Conservation (phyloP, 1,284 basidiomycete genomes). For the Trametes hirsuta region DNA sequence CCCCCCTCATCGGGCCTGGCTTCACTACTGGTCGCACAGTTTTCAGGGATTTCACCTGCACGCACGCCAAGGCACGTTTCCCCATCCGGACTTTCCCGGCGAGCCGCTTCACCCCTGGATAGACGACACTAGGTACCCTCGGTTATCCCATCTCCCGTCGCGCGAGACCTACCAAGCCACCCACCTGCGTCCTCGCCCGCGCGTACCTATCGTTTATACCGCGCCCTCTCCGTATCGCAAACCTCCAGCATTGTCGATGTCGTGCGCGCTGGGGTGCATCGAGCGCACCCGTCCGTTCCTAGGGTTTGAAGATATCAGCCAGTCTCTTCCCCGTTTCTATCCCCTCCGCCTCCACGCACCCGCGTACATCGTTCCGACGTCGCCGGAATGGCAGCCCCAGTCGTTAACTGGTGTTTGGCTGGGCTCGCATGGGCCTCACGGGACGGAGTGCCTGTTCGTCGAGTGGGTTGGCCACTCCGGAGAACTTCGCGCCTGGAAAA, state of each 20-base stretch:
- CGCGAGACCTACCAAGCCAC: conserved; percentile 7
- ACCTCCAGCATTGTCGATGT: conserved; percentile 19
- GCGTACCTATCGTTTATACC: conserved; percentile 19
- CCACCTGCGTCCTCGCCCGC: not conserved
- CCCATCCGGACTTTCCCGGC: conserved; percentile 23
- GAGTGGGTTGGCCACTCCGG: conserved; percentile 11
- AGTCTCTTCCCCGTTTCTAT: conserved; percentile 28
- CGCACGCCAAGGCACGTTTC: conserved; percentile 19
- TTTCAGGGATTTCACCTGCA: conserved; percentile 18
- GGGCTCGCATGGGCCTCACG: conserved; percentile 31
- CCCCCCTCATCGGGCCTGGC: conserved; percentile 5
- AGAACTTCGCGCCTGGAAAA: conserved; percentile 29
- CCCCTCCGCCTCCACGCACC: conserved; percentile 23
- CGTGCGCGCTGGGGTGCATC: conserved; percentile 19
- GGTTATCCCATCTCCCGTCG: not conserved
- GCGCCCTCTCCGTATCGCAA: conserved; percentile 13
- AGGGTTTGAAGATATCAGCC: conserved; percentile 21
- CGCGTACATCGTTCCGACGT: conserved; percentile 8
- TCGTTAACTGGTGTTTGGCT: conserved; percentile 34
- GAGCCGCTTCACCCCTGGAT: conserved; percentile 10
- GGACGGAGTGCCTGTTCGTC: conserved; percentile 31
- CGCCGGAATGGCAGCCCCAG: conserved; percentile 21
- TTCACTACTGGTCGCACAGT: conserved; percentile 17
- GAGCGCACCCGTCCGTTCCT: conserved; percentile 19
- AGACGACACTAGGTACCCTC: conserved; percentile 17